phyloP scores from a whole-genome alignment of 2,329 filamentous ascomycete genomes.

The Truncatella angustata region DNA sequence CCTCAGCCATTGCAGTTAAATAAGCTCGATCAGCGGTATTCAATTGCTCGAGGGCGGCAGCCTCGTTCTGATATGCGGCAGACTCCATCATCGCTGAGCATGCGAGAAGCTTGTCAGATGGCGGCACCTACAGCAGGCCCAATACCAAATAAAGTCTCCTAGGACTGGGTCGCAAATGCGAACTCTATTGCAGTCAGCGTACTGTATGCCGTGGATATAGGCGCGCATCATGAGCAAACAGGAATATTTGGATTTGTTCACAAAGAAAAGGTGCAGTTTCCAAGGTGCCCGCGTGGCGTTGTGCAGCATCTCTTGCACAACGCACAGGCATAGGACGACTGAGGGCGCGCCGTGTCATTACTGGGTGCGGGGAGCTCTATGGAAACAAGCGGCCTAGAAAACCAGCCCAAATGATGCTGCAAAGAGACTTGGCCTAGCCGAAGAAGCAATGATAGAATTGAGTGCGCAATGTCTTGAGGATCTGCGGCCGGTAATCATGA shows the following conservation, averaged over 20 bases:
- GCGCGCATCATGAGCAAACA: too few relatives aligned
- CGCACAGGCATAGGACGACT: not conserved
- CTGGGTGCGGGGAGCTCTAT: not conserved
- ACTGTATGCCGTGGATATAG: too few relatives aligned
- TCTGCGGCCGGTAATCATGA: not conserved
- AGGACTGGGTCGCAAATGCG: not conserved
- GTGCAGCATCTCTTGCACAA: not conserved
- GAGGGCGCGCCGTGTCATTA: not conserved
- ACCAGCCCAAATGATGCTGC: not conserved
- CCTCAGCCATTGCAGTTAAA: conserved; percentile 45
- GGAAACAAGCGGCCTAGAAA: not conserved
- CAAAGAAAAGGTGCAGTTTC: not conserved
- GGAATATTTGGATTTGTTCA: too few relatives aligned
- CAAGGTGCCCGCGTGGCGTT: not conserved
- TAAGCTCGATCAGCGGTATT: conserved; percentile 28
- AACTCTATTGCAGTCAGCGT: not conserved
- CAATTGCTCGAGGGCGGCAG: conserved; percentile 28
- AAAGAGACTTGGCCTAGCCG: not conserved
- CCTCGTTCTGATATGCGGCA: conserved; percentile 30
- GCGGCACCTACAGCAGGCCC: conserved; percentile 5
- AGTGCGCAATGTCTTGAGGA: too few relatives aligned
- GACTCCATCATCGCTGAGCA: conserved; percentile 25
- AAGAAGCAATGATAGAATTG: not conserved
- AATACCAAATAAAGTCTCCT: not conserved
- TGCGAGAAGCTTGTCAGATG: not conserved